Conservation (phyloP, 2,329 filamentous ascomycete species). For the Diaporthe vaccinii region DNA sequence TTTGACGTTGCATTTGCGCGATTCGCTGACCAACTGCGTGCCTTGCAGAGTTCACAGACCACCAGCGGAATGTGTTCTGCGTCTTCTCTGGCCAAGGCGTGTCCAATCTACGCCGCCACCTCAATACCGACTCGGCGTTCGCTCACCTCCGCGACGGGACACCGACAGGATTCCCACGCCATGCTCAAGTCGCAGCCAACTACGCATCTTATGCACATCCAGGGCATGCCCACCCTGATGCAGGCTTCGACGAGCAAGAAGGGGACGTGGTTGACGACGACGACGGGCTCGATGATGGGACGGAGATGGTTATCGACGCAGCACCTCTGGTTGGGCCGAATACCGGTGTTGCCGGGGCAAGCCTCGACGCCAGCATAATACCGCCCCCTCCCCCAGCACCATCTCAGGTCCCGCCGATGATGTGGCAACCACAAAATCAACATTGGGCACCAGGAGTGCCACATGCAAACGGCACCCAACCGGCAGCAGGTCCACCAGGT, state of each 20-base stretch:
- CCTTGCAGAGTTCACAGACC: conserved; percentile 87
- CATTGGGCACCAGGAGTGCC: conserved; percentile 29
- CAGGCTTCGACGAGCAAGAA: conserved; percentile 55
- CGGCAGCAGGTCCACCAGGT: background rate
- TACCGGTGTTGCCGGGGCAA: conserved; percentile 23
- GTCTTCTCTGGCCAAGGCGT: conserved; percentile 95
- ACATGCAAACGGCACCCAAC: conserved; percentile 27
- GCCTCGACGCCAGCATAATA: conserved; percentile 34
- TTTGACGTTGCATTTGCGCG: background rate
- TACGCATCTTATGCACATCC: conserved; percentile 38
- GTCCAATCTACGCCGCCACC: conserved; percentile 78
- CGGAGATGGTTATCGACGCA: conserved; percentile 49
- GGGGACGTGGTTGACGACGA: conserved; percentile 51
- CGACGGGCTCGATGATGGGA: conserved; percentile 48
- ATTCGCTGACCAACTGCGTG: conserved; percentile 16
- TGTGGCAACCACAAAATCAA: conserved; percentile 36
- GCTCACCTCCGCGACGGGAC: conserved; percentile 56
- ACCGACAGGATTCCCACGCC: conserved; percentile 33
- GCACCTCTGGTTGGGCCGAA: conserved; percentile 39
- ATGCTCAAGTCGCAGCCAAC: conserved; percentile 38
- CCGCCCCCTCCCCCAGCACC: conserved; percentile 40
- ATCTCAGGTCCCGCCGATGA: conserved; percentile 9
- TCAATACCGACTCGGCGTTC: conserved; percentile 72
- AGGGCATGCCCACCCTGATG: conserved; percentile 45
- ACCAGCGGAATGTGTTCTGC: conserved; percentile 95